Conservation (phyloP, 768 basidiomycete genomes). For the Psilocybe tampanensis region DNA sequence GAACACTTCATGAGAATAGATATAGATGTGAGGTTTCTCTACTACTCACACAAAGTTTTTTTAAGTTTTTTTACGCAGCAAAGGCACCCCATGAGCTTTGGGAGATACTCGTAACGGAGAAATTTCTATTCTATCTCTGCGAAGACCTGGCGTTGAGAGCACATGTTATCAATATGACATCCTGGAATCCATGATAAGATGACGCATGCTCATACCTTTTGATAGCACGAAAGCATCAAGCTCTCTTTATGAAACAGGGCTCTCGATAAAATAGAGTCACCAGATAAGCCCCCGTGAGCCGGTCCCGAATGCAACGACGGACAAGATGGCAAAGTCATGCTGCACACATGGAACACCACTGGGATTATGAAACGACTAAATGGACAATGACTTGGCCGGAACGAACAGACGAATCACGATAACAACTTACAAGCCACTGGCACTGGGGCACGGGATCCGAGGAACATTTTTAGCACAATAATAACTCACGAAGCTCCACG, state of each 20-base stretch:
- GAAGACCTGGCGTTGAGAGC: not conserved
- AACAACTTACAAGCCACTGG: too few relatives aligned
- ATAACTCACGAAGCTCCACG: not conserved
- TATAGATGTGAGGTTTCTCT: not conserved
- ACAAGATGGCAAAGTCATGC: not conserved
- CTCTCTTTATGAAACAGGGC: not conserved
- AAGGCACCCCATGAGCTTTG: not conserved
- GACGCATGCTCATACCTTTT: not conserved
- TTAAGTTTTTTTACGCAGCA: not conserved
- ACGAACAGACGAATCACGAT: not conserved
- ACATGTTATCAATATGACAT: slow-evolving; percentile 1
- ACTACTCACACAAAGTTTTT: not conserved
- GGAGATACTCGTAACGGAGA: not conserved
- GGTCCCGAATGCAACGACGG: not conserved
- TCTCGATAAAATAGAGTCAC: not conserved
- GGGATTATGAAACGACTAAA: not conserved
- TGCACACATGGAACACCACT: not conserved
- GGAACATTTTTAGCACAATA: not conserved
- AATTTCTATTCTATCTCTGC: not conserved
- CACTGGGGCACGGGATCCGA: not conserved
- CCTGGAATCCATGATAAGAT: not conserved
- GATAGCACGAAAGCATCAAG: not conserved
- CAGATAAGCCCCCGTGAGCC: not conserved
- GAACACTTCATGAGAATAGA: not conserved
- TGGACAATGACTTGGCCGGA: not conserved